Conservation (phyloP, 805 yeast genomes). For the Barnettozyma salicaria region DNA sequence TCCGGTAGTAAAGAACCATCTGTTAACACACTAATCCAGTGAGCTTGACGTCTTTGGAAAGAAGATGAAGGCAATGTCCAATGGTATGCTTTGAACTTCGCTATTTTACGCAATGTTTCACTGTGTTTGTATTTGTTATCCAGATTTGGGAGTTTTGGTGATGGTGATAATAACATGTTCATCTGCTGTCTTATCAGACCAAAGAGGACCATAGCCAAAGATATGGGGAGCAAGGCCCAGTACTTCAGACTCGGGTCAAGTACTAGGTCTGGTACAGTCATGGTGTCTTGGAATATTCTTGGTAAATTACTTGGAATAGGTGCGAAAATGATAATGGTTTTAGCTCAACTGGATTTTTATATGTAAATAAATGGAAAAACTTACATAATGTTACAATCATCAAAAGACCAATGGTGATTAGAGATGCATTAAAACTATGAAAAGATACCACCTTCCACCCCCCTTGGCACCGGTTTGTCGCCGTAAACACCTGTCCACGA, state of each 20-base stretch:
- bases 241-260: conserved; percentile 77
- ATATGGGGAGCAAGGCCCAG: conserved; percentile 90
- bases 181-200: conserved; percentile 72
- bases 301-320: too few species aligned
- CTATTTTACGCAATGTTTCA: conserved; percentile 56
- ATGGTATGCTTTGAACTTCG: conserved; percentile 49
- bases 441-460: conserved; percentile 74
- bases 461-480: conserved; percentile 53
- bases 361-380: too few species aligned
- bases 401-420: too few species aligned
- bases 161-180: conserved; percentile 52
- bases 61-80: conserved; percentile 46
- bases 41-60: conserved; percentile 47
- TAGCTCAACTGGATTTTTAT: too few species aligned
- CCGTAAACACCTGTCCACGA: conserved; percentile 91
- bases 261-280: conserved; percentile 44
- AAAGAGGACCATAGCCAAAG: conserved; percentile 82
- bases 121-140: conserved; percentile 48
- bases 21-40: conserved; percentile 42
- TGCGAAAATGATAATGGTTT: too few species aligned
- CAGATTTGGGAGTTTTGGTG: conserved; percentile 45
- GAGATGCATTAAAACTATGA: too few species aligned
- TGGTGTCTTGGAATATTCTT: background rate
- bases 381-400: too few species aligned
- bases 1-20: conserved; percentile 49